Evolutionary conservation across 2,329 filamentous ascomycete species (phyloP), one percentile per base, ranked within the genome.

Genomic region (Penicillium corylophilum): DNA sequence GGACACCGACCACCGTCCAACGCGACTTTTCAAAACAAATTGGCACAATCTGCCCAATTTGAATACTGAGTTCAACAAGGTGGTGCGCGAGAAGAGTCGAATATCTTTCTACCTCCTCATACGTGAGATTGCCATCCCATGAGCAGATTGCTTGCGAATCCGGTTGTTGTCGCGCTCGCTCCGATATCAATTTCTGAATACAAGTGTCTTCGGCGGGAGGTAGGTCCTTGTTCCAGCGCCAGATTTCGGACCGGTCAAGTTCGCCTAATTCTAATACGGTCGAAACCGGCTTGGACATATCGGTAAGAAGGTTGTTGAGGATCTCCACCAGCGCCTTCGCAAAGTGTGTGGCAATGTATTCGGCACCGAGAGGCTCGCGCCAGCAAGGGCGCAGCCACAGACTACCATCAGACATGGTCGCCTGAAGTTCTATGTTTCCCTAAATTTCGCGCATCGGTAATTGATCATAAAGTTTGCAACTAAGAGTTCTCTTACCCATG

Each of bases 21-120:
- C 46, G 54, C 12, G 67, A 68, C 45, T 70, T 70, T 26, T 68
- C 64, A 40, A 68, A 68, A 42, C 60, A 66, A 7, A 68, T n/a
- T 8, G 62, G 64, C 15, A 67, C 50, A 15, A 59, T 57, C 51
- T 24, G 67, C 28, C 22, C 63, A 50, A 31, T 20, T n/a, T 13
- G 2, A 12, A 73, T 56, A 24, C 70, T 67, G 26, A 66, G 60
- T 5, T 57, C 62, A 7, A 57, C 57, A 15, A 73, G 57, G 16
- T 65, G 60, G 23, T 60, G 60, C 12, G 68, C 64, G 24, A 60
- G 56, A 47, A 16, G 55, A 50, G 46, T 70, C 54, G 53, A 71
- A 56, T 74, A 64, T 8, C 55, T 60, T 10, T 65, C 63, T 5
- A 68, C 47, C 44, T 68, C 50, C 5, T 15, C 38, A 44, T 67